Evolutionary conservation across 164 flowering plant species (phyloP).

Genomic region (Vitis riparia): DNA sequence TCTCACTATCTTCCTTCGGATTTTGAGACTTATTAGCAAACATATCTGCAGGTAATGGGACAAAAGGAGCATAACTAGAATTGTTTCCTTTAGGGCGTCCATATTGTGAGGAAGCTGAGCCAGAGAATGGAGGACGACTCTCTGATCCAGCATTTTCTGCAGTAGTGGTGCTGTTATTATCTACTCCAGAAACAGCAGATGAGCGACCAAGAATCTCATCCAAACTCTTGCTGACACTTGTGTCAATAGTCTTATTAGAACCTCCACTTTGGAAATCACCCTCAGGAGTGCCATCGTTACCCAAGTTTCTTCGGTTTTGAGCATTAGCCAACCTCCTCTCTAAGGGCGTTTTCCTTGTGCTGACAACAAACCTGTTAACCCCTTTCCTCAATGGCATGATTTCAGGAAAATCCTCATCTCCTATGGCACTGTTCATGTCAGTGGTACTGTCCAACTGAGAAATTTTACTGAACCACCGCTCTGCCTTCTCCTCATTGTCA

Average conservation of each 20-base stretch:
- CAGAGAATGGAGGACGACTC: constrained; percentile 4
- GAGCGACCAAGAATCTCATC: constrained; percentile 45
- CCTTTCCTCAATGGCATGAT: constrained; percentile 79
- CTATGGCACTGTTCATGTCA: constrained; percentile 40
- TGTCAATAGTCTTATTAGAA: constrained; percentile 17
- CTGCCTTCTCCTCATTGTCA: constrained; percentile 64
- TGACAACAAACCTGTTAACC: constrained; percentile 68
- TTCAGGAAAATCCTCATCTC: constrained; percentile 70
- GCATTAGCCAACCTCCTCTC: constrained; percentile 61
- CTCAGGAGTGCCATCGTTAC: constrained; percentile 30
- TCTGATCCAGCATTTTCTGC: constrained; percentile 13
- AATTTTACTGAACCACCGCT: constrained; percentile 62
- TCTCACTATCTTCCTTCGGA: constrained; percentile 16
- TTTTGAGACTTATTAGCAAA: constrained; percentile 49
- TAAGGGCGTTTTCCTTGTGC: constrained; percentile 72
- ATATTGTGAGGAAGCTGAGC: constrained; percentile 16
- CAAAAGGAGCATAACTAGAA: constrained; percentile 62
- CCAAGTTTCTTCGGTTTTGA: constrained; percentile 37
- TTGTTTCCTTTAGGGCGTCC: constrained; percentile 24
- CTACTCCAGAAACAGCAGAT: constrained; percentile 27
- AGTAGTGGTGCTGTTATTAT: constrained; percentile 6
- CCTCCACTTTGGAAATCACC: constrained; percentile 15
- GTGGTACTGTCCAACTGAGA: constrained; percentile 55
- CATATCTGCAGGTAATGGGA: constrained; percentile 70
- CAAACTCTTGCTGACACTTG: constrained; percentile 29